Evolutionary conservation across 1,284 basidiomycete genomes (phyloP).

Genomic region (Ganoderma boninense): DNA sequence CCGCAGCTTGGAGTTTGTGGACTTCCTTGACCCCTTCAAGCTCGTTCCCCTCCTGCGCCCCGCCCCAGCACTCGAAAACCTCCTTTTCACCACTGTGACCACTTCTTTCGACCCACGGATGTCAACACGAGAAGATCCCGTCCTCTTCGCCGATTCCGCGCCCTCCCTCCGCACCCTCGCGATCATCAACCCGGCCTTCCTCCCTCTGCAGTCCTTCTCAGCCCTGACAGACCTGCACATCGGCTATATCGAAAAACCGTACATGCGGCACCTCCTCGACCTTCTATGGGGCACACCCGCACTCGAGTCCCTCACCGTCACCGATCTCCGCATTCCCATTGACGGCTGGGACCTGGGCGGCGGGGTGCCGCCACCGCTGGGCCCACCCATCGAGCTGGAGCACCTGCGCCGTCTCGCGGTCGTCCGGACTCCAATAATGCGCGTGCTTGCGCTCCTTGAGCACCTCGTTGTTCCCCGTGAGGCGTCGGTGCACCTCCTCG

Average conservation of each 20-base stretch:
- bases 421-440: not conserved
- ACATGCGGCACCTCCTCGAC: not conserved
- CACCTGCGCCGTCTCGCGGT: not conserved
- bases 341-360: not conserved
- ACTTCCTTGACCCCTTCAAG: not conserved
- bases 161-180: not conserved
- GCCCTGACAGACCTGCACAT: not conserved
- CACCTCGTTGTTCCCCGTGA: not conserved
- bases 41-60: not conserved
- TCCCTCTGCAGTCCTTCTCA: not conserved
- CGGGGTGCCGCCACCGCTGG: not conserved
- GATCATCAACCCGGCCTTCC: not conserved
- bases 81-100: not conserved
- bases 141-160: not conserved
- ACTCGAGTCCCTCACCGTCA: conserved; percentile 1
- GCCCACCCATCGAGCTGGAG: not conserved
- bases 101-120: not conserved
- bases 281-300: not conserved
- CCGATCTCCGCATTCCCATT: not conserved
- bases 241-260: not conserved
- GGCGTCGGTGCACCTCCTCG: not conserved
- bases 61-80: not conserved
- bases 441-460: not conserved
- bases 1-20: not conserved
- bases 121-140: not conserved